These are phyloP conservation scores for Blumeria hordei DNA, from an alignment of 2,329 filamentous ascomycete species.

Conservation along the genomic window DNA sequence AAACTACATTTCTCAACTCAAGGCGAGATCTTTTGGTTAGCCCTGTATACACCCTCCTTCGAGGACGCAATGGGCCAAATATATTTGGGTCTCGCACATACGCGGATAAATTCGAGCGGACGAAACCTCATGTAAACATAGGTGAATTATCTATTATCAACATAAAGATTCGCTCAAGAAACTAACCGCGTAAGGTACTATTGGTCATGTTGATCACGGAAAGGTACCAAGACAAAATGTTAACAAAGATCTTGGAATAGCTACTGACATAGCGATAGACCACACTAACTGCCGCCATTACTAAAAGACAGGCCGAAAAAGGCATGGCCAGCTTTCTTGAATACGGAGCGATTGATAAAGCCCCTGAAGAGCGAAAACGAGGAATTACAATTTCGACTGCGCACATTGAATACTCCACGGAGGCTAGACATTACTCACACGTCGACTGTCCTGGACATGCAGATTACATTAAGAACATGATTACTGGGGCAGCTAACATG, in stretches of 20 bases:
- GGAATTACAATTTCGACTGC: conserved; percentile 98
- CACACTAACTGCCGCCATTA: conserved; percentile 94
- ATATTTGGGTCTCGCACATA: conserved; percentile 42
- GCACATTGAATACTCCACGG: conserved; percentile 95
- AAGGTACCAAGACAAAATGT: conserved; percentile 36
- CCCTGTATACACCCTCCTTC: conserved; percentile 49
- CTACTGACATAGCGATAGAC: conserved; percentile 32
- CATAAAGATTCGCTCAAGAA: conserved; percentile 1
- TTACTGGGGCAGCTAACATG: conserved; percentile 98
- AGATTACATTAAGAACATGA: conserved; percentile 99
- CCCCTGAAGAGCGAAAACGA: conserved; percentile 96
- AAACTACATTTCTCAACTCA: conserved; percentile 56
- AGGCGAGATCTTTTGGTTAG: conserved; percentile 42
- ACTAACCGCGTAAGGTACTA: conserved; percentile 39
- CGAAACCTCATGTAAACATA: conserved; percentile 96
- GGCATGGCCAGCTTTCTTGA: conserved; percentile 86
- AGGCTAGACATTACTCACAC: conserved; percentile 90
- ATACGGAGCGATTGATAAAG: conserved; percentile 96
- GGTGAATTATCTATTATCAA: conserved; percentile 26
- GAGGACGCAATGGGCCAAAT: conserved; percentile 34
- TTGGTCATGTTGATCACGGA: conserved; percentile 98
- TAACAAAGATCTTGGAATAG: not conserved
- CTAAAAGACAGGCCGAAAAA: conserved; percentile 90
- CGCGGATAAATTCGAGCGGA: conserved; percentile 49
- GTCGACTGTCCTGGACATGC: conserved; percentile 99